Base-by-base conservation (phyloP, 331 rosid species). In the Acacia pycnantha region DNA sequence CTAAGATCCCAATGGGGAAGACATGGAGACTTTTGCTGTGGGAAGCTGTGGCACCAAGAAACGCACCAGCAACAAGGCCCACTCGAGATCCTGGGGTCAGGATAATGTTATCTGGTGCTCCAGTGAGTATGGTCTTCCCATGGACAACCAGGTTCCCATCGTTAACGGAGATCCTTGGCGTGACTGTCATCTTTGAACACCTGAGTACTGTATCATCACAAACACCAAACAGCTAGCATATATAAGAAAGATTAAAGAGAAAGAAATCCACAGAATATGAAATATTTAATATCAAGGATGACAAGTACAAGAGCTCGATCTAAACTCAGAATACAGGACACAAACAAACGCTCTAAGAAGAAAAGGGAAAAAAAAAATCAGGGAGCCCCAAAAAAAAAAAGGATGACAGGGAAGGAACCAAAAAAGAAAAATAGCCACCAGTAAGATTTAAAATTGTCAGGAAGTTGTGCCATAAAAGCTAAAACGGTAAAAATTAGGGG, bases 141-240 rank as follows among this genome's bases (percentile, higher is more conserved):
- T 94, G 97, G 46, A 94, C 98, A 86, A 96, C 95, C 75, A 96
- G 84, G 82, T 90, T 94, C 50, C 95, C 97, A 70, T 93, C 91
- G 83, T 86, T 87, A 67, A 95, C 78, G 2, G 87, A 85, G 79
- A 93, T 95, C 58, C 78, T 86, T 8, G 97, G 95, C 35, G 94
- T 92, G 59, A 95, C 85, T 40, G 98, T 93, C 98, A 95, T 95
- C 76, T 82, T 91, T 68, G 75, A 90, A 76, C 84, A 72, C 90
- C 72, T 66, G 41, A 81, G 47, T 53, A 46, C 92, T 84, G 87
- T 31, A 3, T 56, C 82, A 83, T 59, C 70, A 46, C 24, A 71
- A 8, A 85, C 31, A 81, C n/a, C 74, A 58, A 22, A 82, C 27
- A 69, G 46, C 47, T 51, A 47, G 4, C 67, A 13, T 22, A 22